phyloP scores from a whole-genome alignment of 1,284 basidiomycete genomes.

The Pisolithus thermaeus region DNA sequence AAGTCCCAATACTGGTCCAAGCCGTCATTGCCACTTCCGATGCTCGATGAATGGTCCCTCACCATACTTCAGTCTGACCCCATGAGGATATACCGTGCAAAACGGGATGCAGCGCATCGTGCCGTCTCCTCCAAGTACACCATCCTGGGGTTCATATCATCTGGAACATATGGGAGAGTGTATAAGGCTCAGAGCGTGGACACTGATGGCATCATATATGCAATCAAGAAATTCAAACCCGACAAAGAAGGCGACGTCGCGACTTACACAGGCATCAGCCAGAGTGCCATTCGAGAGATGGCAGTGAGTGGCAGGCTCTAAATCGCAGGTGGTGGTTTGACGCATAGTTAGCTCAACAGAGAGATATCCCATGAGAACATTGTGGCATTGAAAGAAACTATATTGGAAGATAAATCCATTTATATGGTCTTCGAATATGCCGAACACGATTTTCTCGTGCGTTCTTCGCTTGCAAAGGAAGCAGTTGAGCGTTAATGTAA shows the following conservation, averaged over 20 bases:
- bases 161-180: constrained; percentile 95
- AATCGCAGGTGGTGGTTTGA: background rate
- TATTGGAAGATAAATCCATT: constrained; percentile 96
- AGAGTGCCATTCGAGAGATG: constrained; percentile 95
- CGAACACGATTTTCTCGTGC: constrained; percentile 93
- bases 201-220: constrained; percentile 67
- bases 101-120: constrained; percentile 63
- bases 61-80: constrained; percentile 52
- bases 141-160: constrained; percentile 96
- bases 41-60: constrained; percentile 35
- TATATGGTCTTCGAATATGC: constrained; percentile 99
- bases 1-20: too few relatives aligned
- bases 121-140: constrained; percentile 79
- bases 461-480: constrained; percentile 25
- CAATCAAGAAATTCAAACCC: constrained; percentile 99
- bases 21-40: constrained; percentile 3
- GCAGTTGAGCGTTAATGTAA: background rate
- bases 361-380: constrained; percentile 94
- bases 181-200: constrained; percentile 90
- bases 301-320: constrained; percentile 52
- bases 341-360: constrained; percentile 68
- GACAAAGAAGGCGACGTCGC: constrained; percentile 95
- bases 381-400: constrained; percentile 88
- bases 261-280: constrained; percentile 95
- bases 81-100: constrained; percentile 82